Conservation (phyloP, 495 filamentous ascomycete species). For the Staphylotrichum longicolle region DNA sequence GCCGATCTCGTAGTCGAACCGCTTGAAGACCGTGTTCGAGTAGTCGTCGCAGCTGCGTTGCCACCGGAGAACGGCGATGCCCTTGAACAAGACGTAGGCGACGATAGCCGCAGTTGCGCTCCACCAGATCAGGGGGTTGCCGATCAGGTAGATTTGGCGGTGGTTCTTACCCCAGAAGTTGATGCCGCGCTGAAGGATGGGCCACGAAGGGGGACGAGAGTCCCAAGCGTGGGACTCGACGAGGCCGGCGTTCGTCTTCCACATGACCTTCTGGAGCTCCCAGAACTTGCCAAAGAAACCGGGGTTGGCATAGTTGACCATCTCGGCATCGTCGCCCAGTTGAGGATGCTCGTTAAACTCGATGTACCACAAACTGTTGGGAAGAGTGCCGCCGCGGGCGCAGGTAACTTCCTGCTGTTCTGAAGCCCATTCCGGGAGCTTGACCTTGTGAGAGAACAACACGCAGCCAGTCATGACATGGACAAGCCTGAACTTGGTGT, state of each 20-base stretch:
- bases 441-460: slow-evolving; percentile 97
- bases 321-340: slow-evolving; percentile 72
- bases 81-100: slow-evolving; percentile 81
- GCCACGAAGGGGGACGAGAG: slow-evolving; percentile 91
- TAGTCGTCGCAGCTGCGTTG: slow-evolving; percentile 91
- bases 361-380: slow-evolving; percentile 96
- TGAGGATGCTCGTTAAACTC: slow-evolving; percentile 82
- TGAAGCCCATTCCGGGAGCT: slow-evolving; percentile 93
- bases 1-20: slow-evolving; percentile 96
- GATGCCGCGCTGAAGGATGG: slow-evolving; percentile 88
- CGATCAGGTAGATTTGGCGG: slow-evolving; percentile 93
- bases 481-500: slow-evolving; percentile 92
- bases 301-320: slow-evolving; percentile 90
- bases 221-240: slow-evolving; percentile 98
- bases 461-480: slow-evolving; percentile 97
- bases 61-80: slow-evolving; percentile 84
- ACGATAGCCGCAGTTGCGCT: slow-evolving; percentile 76
- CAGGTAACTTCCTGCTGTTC: slow-evolving; percentile 99
- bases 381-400: slow-evolving; percentile 85
- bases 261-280: slow-evolving; percentile 99
- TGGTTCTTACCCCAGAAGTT: slow-evolving; percentile 98
- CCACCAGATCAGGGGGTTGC: slow-evolving; percentile 97
- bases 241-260: slow-evolving; percentile 94
- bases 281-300: slow-evolving; percentile 98
- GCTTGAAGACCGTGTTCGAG: slow-evolving; percentile 73